Base-by-base conservation (phyloP, 495 filamentous ascomycete species). In the Aspergillus campestris region DNA sequence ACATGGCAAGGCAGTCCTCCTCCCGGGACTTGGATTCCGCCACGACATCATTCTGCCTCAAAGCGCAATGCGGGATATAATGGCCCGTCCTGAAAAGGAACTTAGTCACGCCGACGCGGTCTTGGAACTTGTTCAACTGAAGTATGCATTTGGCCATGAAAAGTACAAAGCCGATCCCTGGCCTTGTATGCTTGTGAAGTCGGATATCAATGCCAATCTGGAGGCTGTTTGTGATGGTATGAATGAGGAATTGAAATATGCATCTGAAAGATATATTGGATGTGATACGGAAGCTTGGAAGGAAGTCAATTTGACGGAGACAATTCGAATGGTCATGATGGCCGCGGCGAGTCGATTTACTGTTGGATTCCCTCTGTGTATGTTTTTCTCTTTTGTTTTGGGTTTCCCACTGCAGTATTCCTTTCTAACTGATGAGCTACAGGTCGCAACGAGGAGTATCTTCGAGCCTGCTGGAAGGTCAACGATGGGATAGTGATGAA, bases 291-390 rank as follows among this genome's bases (percentile, higher is more conserved):
- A 51, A n/a, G 18, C 51, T 8, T 66, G 59, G 59, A 59, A 44
- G 34, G 47, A 53, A 3, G 45, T 68, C 34, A 41, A 53, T 18
- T 33, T 73, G 10, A 45, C 57, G 31, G 46, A 64, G 9, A 55
- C 55, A 10, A 52, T 67, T 29, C 46, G 57, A 38, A 43, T 50
- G 40, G 49, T 70, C 13, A 56, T 72, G 7, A 56, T 57, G 1
- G 59, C 58, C 13, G 55, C 52, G 5, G 45, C 61, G 7, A 67
- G 59, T 44, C 59, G 67, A 8, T 66, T 69, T 47, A 64, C 65
- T 11, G 52, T 72, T 18, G 69, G 68, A 1, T 34, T 56, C n/a
- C 59, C 62, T 2, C 44, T 72, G 5, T 69, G 66, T 65, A 47
- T 34, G 49, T 36, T 31, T 7, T 15, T 11, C 11, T 11, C n/a